Conservation (phyloP, 2,329 filamentous ascomycete genomes). For the Lasiodiplodia hormozganensis region DNA sequence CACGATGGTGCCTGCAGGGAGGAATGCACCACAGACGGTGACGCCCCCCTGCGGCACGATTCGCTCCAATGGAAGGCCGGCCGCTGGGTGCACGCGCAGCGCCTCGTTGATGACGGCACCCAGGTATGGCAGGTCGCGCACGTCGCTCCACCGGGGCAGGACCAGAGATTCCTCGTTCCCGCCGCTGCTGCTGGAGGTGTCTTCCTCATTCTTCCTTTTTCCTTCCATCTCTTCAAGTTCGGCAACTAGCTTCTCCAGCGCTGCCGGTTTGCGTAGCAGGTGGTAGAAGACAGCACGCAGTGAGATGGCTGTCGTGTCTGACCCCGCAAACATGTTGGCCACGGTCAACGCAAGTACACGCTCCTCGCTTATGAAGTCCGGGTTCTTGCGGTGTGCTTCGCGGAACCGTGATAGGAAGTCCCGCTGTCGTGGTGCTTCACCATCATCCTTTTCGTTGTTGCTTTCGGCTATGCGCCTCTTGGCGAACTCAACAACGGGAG, state of each 20-base stretch:
- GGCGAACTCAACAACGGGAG: conserved; percentile 41
- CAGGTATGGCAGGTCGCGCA: conserved; percentile 48
- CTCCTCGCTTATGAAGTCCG: background rate
- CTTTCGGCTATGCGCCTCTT: conserved; percentile 21
- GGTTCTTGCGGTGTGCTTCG: conserved; percentile 6
- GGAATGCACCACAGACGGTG: conserved; percentile 22
- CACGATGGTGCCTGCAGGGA: conserved; percentile 20
- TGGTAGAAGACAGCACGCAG: conserved; percentile 49
- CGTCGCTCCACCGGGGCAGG: conserved; percentile 9
- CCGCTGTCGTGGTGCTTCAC: background rate
- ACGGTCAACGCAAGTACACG: conserved; percentile 6
- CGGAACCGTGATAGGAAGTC: conserved; percentile 22
- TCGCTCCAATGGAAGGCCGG: conserved; percentile 59
- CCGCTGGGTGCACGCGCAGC: conserved; percentile 57
- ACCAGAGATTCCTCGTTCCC: conserved; percentile 38
- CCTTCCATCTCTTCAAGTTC: conserved; percentile 35
- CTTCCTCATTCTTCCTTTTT: conserved; percentile 37
- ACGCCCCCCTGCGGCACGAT: conserved; percentile 53
- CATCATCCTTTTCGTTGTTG: conserved; percentile 26
- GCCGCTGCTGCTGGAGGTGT: conserved; percentile 32
- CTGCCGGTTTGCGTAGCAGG: conserved; percentile 39
- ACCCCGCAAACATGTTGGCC: conserved; percentile 18
- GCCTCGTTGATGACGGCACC: conserved; percentile 61
- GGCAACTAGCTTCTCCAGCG: conserved; percentile 37
- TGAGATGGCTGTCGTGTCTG: conserved; percentile 34